Evolutionary conservation across 2,329 filamentous ascomycete species (phyloP).

Genomic region (Pseudogymnoascus sp.): DNA sequence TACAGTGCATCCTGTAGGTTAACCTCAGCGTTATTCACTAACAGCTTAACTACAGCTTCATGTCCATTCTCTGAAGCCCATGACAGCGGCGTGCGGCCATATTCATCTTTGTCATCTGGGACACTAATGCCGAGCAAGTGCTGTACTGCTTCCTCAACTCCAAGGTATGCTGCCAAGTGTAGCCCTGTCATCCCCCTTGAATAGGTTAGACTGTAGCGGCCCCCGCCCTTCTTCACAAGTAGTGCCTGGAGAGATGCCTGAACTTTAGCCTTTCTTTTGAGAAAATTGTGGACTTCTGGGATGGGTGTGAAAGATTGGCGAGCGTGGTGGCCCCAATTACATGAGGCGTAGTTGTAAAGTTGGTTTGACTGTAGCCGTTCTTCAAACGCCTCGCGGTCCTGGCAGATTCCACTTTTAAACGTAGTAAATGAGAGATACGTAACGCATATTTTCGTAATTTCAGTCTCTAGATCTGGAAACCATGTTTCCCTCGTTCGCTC

Average conservation of each 20-base stretch:
- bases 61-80: no score
- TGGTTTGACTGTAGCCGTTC: constrained; percentile 2
- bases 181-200: neutral
- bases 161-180: constrained; percentile 6
- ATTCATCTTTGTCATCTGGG: constrained; percentile 22
- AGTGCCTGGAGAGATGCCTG: constrained; percentile 8
- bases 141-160: neutral
- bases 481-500: constrained; percentile 21
- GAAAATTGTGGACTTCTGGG: constrained; percentile 4
- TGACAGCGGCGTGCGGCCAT: no score
- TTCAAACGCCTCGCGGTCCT: constrained; percentile 7
- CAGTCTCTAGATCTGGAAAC: constrained; percentile 11
- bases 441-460: constrained; percentile 16
- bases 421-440: constrained; percentile 25
- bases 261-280: neutral
- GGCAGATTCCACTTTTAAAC: constrained; percentile 20
- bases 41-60: no score
- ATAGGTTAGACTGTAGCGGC: neutral
- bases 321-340: constrained; percentile 14
- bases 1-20: no score
- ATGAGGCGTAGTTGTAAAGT: constrained; percentile 16
- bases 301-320: constrained; percentile 5
- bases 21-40: no score
- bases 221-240: neutral
- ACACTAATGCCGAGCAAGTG: neutral